Evolutionary conservation across 179 eudicot genomes (phyloP).

Genomic region (Beta macrorhiza): DNA sequence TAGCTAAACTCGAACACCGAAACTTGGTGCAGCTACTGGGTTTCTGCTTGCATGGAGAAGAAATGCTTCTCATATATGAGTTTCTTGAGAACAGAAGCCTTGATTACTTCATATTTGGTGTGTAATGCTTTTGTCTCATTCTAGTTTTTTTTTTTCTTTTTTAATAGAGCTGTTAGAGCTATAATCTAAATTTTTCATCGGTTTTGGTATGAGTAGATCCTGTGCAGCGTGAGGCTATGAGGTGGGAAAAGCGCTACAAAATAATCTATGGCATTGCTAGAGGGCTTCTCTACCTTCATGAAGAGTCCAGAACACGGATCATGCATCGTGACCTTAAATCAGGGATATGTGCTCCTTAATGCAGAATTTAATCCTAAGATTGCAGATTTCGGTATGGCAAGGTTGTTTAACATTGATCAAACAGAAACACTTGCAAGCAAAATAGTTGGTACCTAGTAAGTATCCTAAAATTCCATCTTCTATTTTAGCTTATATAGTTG

Average conservation of each 20-base stretch:
- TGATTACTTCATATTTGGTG: conserved; percentile 36
- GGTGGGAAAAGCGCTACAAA: conserved; percentile 23
- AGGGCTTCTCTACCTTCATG: conserved; percentile 30
- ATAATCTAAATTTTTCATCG: neutral
- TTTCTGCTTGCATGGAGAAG: conserved; percentile 37
- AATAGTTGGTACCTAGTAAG: too few relatives aligned
- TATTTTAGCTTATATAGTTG: too few relatives aligned
- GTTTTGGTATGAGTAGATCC: neutral
- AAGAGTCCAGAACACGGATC: conserved; percentile 21
- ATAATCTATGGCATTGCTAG: conserved; percentile 31
- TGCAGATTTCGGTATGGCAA: too few relatives aligned
- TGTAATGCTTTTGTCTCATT: neutral
- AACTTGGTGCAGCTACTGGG: conserved; percentile 34
- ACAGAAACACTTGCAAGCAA: too few relatives aligned
- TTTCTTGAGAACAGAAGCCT: conserved; percentile 40
- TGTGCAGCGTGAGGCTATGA: neutral
- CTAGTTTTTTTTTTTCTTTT: neutral
- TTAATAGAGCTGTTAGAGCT: too few relatives aligned
- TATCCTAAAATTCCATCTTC: too few relatives aligned
- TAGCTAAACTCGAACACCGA: conserved; percentile 32
- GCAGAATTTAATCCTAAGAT: conserved; percentile 3
- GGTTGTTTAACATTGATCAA: too few relatives aligned
- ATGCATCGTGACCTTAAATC: conserved; percentile 32
- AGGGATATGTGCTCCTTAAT: conserved; percentile 19
- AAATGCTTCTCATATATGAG: conserved; percentile 46